phyloP scores from a whole-genome alignment of 176 grass and related monocot genomes.

The Aegilops sharonensis region DNA sequence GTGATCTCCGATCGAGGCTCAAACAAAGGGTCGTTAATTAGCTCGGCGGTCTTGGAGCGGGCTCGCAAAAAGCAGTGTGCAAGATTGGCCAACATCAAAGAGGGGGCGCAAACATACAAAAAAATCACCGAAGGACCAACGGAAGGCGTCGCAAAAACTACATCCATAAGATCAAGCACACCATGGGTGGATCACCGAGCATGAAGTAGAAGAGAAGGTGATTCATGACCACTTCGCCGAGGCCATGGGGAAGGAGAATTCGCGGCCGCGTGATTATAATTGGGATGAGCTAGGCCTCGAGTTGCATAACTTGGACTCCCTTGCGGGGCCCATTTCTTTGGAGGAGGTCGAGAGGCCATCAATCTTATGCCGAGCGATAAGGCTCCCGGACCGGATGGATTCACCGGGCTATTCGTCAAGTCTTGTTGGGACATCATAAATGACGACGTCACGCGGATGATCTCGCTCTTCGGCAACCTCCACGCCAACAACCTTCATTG shows the following conservation, averaged over 20 bases:
- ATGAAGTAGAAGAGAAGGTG: not conserved
- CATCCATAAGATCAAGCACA: not conserved
- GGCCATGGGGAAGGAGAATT: too few species aligned
- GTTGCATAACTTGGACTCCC: not conserved
- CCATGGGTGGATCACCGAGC: not conserved
- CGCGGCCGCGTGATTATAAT: not conserved
- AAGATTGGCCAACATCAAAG: not conserved
- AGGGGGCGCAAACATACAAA: not conserved
- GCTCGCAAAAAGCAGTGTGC: not conserved
- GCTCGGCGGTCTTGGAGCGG: not conserved
- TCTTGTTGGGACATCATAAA: not conserved
- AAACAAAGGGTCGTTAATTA: not conserved
- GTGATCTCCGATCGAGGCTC: not conserved
- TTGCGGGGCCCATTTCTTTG: not conserved
- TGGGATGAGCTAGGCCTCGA: not conserved
- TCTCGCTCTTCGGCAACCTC: not conserved
- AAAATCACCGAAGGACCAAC: not conserved
- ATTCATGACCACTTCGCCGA: too few species aligned
- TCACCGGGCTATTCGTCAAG: not conserved
- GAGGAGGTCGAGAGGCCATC: not conserved
- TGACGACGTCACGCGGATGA: too few species aligned
- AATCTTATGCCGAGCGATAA: not conserved
- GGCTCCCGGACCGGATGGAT: not conserved
- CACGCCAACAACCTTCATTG: not conserved
- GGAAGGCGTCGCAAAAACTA: not conserved